Evolutionary conservation across 208 protist genomes (phyloP).

Genomic region (Leishmania martiniquensis): DNA sequence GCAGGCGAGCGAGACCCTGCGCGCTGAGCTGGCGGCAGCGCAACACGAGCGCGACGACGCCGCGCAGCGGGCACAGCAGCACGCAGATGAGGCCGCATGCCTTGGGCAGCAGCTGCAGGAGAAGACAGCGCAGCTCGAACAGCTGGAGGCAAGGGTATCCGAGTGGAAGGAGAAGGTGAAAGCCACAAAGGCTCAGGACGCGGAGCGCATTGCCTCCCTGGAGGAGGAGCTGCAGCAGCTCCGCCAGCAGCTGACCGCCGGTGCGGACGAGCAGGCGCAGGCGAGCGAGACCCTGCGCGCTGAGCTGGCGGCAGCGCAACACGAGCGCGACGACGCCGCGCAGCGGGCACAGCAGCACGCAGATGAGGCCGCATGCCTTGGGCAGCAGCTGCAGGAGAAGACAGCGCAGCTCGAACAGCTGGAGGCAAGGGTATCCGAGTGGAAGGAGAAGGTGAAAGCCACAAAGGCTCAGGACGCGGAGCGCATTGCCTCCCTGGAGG

Average conservation of each 20-base stretch:
- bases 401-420: too few species aligned
- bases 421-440: conserved; percentile 16
- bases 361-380: not conserved
- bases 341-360: not conserved
- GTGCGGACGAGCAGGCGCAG: not conserved
- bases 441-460: conserved; percentile 75
- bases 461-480: conserved; percentile 50
- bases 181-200: conserved; percentile 30
- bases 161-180: conserved; percentile 79
- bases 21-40: not conserved
- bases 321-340: not conserved
- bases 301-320: not conserved
- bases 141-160: not conserved
- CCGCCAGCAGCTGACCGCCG: not conserved
- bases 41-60: not conserved
- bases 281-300: not conserved
- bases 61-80: not conserved
- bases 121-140: not conserved
- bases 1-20: not conserved
- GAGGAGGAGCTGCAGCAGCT: not conserved
- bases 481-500: conserved; percentile 23
- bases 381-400: not conserved
- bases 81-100: not conserved
- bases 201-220: not conserved
- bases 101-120: conserved; percentile 5